A percentile compares a stretch with the other conserved stretches of the same genome.
Conservation (phyloP, 306 rosid genomes). For the Cicer arietinum region DNA sequence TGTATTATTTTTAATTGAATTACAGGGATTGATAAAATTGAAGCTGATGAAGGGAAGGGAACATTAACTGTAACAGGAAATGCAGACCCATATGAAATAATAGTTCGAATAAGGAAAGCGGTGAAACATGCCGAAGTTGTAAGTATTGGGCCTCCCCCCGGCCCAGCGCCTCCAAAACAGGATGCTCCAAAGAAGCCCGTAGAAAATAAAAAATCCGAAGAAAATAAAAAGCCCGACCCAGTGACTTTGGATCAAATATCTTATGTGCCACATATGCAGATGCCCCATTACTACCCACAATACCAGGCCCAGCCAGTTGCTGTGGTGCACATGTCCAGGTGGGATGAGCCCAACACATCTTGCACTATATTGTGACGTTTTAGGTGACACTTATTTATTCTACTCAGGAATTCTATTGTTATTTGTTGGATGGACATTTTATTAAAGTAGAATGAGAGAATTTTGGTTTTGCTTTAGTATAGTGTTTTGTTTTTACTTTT, state of each 20-base stretch:
- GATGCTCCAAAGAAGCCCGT: constrained; percentile 45
- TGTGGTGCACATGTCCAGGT: constrained; percentile 31
- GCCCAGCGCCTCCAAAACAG: constrained; percentile 48
- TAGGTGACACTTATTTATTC: background rate
- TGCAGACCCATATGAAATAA: constrained; percentile 73
- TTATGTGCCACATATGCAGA: constrained; percentile 20
- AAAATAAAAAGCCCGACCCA: constrained; percentile 42
- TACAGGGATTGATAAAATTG: constrained; percentile 73
- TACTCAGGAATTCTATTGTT: background rate
- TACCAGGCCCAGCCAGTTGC: constrained; percentile 16
- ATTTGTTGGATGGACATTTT: background rate
- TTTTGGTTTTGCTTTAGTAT: background rate
- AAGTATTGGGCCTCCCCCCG: constrained; percentile 66
- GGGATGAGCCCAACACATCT: constrained; percentile 54
- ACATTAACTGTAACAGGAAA: constrained; percentile 64
- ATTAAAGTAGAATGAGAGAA: background rate
- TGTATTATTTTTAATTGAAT: background rate
- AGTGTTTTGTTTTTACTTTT: background rate
- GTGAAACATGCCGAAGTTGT: constrained; percentile 60
- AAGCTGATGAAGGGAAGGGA: constrained; percentile 66
- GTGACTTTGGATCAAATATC: constrained; percentile 1
- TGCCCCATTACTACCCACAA: constrained; percentile 39
- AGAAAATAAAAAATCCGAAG: constrained; percentile 42
- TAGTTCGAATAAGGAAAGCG: constrained; percentile 55
- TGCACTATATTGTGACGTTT: constrained; percentile 54